phyloP scores from a whole-genome alignment of 2,329 filamentous ascomycete species.

The Sclerotinia spermophila region DNA sequence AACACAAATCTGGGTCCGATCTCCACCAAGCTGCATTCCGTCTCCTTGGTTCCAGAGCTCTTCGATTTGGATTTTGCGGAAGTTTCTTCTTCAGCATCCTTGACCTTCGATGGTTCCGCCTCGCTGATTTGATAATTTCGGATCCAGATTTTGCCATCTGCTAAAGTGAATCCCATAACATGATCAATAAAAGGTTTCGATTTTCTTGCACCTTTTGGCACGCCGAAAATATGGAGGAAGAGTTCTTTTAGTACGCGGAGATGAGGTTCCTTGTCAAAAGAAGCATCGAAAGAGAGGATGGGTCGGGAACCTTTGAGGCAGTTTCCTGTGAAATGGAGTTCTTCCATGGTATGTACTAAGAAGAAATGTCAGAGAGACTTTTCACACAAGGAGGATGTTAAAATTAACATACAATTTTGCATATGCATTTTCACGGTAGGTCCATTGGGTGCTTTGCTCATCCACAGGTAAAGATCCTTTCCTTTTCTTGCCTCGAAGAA shows the following conservation, averaged over 20 bases:
- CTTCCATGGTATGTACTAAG: slow-evolving; percentile 89
- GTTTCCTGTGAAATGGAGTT: slow-evolving; percentile 95
- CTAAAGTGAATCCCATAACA: slow-evolving; percentile 86
- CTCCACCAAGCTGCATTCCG: slow-evolving; percentile 80
- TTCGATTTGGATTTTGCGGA: slow-evolving; percentile 44
- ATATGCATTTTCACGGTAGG: slow-evolving; percentile 66
- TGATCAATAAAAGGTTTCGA: slow-evolving; percentile 96
- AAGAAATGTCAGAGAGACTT: slow-evolving; percentile 26
- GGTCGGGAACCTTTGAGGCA: slow-evolving; percentile 91
- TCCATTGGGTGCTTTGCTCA: slow-evolving; percentile 75
- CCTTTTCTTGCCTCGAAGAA: slow-evolving; percentile 96
- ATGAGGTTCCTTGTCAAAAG: slow-evolving; percentile 79
- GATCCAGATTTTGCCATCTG: slow-evolving; percentile 94
- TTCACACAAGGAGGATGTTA: neutral
- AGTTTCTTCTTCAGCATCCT: slow-evolving; percentile 39
- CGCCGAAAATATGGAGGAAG: slow-evolving; percentile 85
- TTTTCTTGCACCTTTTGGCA: slow-evolving; percentile 82
- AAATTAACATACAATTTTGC: slow-evolving; percentile 58
- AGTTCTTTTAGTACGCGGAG: slow-evolving; percentile 84
- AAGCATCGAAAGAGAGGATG: slow-evolving; percentile 83
- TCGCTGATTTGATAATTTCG: slow-evolving; percentile 92
- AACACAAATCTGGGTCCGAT: slow-evolving; percentile 92
- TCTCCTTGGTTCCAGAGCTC: slow-evolving; percentile 48
- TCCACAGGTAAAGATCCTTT: slow-evolving; percentile 91
- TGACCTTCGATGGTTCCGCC: slow-evolving; percentile 57